Evolutionary conservation across 805 yeast species (phyloP), one percentile per base, ranked within the genome.

Genomic region (Candida krabiensis): DNA sequence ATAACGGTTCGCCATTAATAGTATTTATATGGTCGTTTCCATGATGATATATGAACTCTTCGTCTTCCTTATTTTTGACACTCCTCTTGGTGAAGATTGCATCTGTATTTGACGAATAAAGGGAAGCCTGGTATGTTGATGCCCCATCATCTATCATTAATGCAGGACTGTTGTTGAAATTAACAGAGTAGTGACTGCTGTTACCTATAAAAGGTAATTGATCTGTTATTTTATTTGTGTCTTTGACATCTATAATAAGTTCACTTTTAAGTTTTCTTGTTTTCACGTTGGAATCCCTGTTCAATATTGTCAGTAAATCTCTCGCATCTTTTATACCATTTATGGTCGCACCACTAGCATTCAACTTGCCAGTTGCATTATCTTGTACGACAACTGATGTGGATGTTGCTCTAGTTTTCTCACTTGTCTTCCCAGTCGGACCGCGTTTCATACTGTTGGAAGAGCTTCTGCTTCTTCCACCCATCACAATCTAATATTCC

Each of bases 1-100:
- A 19, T 2, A 22, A 19, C n/a, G n/a, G n/a, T 16, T 38, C 41
- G 21, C 27, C 21, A n/a, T 21, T 38, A 14, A 15, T n/a, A 3
- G 23, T 18, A 17, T 23, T 25, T 4, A 22, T 29, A 21, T 26
- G 24, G 13, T 35, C 39, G 12, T 23, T 35, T 16, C 23, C 38
- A 14, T 30, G 28, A 13, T 35, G 33, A 14, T 58, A 58, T 2
- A 58, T 56, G 40, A 60, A 60, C 12, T 57, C 58, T 37, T 60
- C 65, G 9, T 41, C 49, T n/a, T 46, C 53, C 27, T 28, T 14
- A 26, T 39, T 27, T 25, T 30, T 28, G 11, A 19, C 31, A 13
- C 16, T 28, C 12, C 33, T 49, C n/a, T 23, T 32, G 12, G 22
- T 32, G 2, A 14, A 17, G 4, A 24, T 24, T 9, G 30, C 31